Conservation (phyloP, 805 yeast genomes). For the Alloascoidea africana region DNA sequence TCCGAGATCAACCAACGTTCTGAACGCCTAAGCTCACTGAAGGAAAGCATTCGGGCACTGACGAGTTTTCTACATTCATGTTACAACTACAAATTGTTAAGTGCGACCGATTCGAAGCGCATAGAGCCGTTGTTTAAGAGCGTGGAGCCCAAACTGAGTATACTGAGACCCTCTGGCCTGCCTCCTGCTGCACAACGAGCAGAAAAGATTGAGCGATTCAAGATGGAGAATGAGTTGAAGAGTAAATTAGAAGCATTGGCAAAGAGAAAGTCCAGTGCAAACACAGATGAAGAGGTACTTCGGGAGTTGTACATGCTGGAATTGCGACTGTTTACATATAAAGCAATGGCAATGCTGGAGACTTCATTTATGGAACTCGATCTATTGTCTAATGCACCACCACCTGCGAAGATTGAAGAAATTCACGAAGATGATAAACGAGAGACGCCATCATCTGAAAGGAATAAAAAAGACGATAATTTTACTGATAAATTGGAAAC, state of each 20-base stretch:
- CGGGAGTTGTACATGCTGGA: constrained; percentile 42
- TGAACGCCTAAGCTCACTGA: constrained; percentile 1
- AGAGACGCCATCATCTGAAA: constrained; percentile 10
- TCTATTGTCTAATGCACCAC: constrained; percentile 35
- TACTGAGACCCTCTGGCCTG: too few species aligned
- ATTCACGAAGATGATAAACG: constrained; percentile 8
- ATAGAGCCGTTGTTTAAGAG: background rate
- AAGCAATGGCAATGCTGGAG: constrained; percentile 42
- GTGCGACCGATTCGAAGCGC: background rate
- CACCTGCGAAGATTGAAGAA: constrained; percentile 12
- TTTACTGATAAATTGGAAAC: constrained; percentile 54
- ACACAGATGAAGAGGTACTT: constrained; percentile 47
- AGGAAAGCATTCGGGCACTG: background rate
- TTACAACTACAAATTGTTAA: background rate
- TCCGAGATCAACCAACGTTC: constrained; percentile 14
- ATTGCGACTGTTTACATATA: constrained; percentile 33
- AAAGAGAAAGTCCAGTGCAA: constrained; percentile 19
- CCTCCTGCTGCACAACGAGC: constrained; percentile 38
- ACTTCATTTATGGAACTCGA: constrained; percentile 49
- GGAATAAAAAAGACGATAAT: constrained; percentile 22
- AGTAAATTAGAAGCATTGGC: constrained; percentile 25
- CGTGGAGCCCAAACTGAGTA: background rate
- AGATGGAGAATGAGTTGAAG: constrained; percentile 38
- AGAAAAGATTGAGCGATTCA: constrained; percentile 57
- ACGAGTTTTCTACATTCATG: background rate